Evolutionary conservation across 106 monocot genomes (phyloP).

Genomic region (Iris macrosiphon): DNA sequence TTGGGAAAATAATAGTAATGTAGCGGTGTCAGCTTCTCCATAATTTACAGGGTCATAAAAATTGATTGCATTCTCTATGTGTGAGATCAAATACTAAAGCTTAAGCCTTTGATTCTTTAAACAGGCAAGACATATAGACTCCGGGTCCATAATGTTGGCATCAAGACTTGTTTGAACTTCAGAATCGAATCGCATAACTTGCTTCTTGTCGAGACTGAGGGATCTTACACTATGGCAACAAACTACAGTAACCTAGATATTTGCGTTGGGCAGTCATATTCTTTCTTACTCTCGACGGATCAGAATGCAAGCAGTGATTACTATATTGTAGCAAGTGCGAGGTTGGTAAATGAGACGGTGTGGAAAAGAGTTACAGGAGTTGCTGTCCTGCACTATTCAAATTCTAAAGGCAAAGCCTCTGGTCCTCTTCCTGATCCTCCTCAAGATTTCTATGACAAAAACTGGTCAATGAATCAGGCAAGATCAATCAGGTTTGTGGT

Average conservation of each 20-base stretch:
- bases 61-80: too few species aligned
- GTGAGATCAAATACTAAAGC: too few species aligned
- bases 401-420: conserved; percentile 43
- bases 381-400: conserved; percentile 63
- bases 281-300: conserved; percentile 74
- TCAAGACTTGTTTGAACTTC: conserved; percentile 69
- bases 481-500: conserved; percentile 25
- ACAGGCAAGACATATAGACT: conserved; percentile 71
- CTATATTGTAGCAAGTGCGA: conserved; percentile 71
- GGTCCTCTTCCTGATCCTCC: conserved; percentile 38
- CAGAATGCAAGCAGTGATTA: conserved; percentile 77
- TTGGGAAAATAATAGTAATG: too few species aligned
- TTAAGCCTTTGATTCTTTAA: conserved; percentile 2
- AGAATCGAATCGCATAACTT: conserved; percentile 70
- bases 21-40: too few species aligned
- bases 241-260: conserved; percentile 63
- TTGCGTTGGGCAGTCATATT: conserved; percentile 77
- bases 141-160: conserved; percentile 70
- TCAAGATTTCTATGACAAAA: conserved; percentile 34
- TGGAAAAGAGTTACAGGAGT: conserved; percentile 74
- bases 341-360: conserved; percentile 58
- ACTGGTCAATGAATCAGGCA: conserved; percentile 37
- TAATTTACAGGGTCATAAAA: too few species aligned
- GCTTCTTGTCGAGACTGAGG: conserved; percentile 69
- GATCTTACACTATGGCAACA: conserved; percentile 61